These are phyloP conservation scores for Mucor saturninus DNA, from an alignment of 371 early-diverging fungal genomes.

Conservation along the genomic window DNA sequence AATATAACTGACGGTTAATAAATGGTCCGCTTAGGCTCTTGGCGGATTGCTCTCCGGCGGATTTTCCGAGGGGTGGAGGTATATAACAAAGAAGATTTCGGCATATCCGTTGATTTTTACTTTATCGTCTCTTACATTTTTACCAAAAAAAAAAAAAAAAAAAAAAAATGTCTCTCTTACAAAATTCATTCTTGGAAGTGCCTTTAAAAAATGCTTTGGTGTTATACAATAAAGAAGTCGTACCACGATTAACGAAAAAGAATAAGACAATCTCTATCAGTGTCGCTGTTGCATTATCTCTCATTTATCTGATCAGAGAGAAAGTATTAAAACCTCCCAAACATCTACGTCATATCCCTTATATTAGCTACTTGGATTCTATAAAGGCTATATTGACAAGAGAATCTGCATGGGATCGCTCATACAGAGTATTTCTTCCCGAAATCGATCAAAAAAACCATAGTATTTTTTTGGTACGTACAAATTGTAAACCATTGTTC, in stretches of 20 bases:
- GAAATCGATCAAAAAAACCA: constrained; percentile 1
- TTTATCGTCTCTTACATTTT: background rate
- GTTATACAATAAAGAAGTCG: constrained; percentile 2
- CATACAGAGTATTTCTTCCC: constrained; percentile 6
- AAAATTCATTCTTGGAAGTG: background rate
- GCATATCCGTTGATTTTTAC: too few relatives aligned
- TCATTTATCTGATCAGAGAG: constrained; percentile 6
- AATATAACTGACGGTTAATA: too few relatives aligned
- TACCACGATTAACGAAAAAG: constrained; percentile 7
- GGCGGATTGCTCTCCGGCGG: too few relatives aligned
- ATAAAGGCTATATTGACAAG: background rate
- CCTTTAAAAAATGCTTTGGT: background rate
- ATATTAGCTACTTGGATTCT: constrained; percentile 2
- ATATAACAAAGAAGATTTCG: too few relatives aligned
- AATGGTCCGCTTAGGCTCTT: too few relatives aligned
- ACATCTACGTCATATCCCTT: constrained; percentile 31
- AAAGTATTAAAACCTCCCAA: constrained; percentile 18
- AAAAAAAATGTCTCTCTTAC: background rate
- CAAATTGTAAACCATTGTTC: background rate
- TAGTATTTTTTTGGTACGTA: constrained; percentile 22
- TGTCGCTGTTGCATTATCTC: constrained; percentile 5
- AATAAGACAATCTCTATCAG: constrained; percentile 16
- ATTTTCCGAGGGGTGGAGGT: too few relatives aligned
- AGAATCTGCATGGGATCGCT: background rate
- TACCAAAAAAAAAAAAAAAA: constrained; percentile 1